phyloP scores from a whole-genome alignment of 1,139 yeast species.

The Suhomyces atakaporum region DNA sequence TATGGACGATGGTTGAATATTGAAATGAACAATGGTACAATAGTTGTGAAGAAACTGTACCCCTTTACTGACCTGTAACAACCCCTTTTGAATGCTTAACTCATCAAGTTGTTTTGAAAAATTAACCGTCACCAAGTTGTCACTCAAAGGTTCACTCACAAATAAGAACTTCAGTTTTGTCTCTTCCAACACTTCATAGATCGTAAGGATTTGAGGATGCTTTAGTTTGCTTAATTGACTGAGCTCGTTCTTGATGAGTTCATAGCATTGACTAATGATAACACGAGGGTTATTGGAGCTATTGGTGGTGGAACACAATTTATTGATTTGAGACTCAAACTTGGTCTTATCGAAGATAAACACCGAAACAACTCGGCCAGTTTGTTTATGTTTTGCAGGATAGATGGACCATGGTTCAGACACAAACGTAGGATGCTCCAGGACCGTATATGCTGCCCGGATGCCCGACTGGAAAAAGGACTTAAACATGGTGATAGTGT shows the following conservation, averaged over 20 bases:
- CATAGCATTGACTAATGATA: slow-evolving; percentile 43
- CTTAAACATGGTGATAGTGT: slow-evolving; percentile 30
- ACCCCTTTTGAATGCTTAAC: slow-evolving; percentile 79
- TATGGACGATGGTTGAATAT: slow-evolving; percentile 76
- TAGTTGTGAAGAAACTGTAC: slow-evolving; percentile 78
- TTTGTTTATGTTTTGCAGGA: slow-evolving; percentile 72
- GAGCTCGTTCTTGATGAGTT: slow-evolving; percentile 51
- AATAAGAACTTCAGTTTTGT: slow-evolving; percentile 75
- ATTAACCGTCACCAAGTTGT: slow-evolving; percentile 54
- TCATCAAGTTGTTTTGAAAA: slow-evolving; percentile 54
- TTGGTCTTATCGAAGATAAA: slow-evolving; percentile 85
- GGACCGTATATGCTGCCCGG: slow-evolving; percentile 69
- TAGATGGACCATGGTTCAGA: slow-evolving; percentile 86
- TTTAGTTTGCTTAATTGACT: slow-evolving; percentile 74
- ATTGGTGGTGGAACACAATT: slow-evolving; percentile 50
- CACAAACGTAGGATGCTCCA: slow-evolving; percentile 70
- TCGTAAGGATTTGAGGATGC: slow-evolving; percentile 82
- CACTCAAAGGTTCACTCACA: slow-evolving; percentile 78
- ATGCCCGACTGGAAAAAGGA: slow-evolving; percentile 62
- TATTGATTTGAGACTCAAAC: slow-evolving; percentile 58
- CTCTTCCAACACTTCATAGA: slow-evolving; percentile 87
- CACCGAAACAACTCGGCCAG: slow-evolving; percentile 68
- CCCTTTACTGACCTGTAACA: slow-evolving; percentile 76
- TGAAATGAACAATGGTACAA: slow-evolving; percentile 75
- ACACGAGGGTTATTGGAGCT: slow-evolving; percentile 41